phyloP scores from a whole-genome alignment of 164 flowering plant species.

The Taxillus chinensis region DNA sequence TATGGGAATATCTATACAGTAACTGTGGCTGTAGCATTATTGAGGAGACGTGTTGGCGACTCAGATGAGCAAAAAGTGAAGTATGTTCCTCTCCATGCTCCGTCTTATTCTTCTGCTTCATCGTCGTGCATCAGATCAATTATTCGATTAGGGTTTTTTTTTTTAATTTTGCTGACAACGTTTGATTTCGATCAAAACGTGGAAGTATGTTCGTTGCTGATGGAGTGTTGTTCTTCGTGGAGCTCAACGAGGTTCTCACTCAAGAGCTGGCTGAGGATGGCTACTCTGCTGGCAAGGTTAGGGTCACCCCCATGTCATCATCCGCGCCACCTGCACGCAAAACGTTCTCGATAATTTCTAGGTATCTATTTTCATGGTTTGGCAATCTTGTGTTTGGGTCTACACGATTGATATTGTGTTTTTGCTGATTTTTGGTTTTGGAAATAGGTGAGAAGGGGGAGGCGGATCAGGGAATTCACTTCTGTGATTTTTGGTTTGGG shows the following conservation, averaged over 20 bases:
- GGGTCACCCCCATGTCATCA: conserved; percentile 56
- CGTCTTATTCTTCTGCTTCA: neutral
- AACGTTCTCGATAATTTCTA: conserved; percentile 42
- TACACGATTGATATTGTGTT: too few species aligned
- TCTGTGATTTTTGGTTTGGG: too few species aligned
- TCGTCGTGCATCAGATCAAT: too few species aligned
- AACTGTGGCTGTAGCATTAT: too few species aligned
- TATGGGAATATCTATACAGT: too few species aligned
- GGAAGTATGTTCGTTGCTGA: too few species aligned
- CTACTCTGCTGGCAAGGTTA: conserved; percentile 54
- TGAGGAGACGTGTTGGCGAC: too few species aligned
- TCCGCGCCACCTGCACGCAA: conserved; percentile 55
- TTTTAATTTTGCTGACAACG: too few species aligned
- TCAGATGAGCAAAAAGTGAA: too few species aligned
- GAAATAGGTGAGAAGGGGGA: conserved; percentile 57
- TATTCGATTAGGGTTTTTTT: neutral
- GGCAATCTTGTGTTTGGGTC: neutral
- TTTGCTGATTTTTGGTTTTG: neutral
- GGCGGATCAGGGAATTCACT: conserved; percentile 51
- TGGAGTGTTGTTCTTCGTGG: neutral
- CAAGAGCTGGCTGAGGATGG: conserved; percentile 26
- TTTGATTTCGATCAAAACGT: too few species aligned
- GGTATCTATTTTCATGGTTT: neutral
- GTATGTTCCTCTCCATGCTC: conserved; percentile 6
- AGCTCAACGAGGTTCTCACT: neutral